Evolutionary conservation across 176 grass and related monocot genomes (phyloP).

Genomic region (Oropetium thomaeum): DNA sequence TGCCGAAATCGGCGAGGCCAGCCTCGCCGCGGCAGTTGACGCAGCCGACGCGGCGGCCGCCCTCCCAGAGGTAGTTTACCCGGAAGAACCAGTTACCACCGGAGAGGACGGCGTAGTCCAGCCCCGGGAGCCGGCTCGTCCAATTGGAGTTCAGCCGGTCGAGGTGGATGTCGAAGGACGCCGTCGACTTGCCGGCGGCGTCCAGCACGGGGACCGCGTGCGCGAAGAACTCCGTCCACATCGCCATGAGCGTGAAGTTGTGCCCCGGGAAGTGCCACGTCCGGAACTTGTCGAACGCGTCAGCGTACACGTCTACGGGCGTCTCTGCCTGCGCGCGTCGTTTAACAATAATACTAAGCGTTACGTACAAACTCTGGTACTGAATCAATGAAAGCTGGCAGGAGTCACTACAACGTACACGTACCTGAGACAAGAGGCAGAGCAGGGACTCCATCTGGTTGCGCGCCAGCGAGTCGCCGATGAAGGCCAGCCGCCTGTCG

Average conservation of each 20-base stretch:
- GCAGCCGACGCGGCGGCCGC: slow-evolving; percentile 38
- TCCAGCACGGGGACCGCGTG: slow-evolving; percentile 11
- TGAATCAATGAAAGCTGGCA: background rate
- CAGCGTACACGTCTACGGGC: slow-evolving; percentile 34
- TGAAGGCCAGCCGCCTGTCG: slow-evolving; percentile 62
- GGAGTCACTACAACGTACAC: background rate
- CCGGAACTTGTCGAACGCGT: slow-evolving; percentile 37
- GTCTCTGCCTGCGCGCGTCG: slow-evolving; percentile 54
- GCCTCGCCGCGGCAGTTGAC: slow-evolving; percentile 36
- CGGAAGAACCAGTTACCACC: slow-evolving; percentile 75
- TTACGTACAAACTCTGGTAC: background rate
- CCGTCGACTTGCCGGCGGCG: slow-evolving; percentile 30
- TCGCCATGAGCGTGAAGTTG: slow-evolving; percentile 61
- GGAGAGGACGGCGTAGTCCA: slow-evolving; percentile 59
- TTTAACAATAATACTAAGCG: too few relatives aligned
- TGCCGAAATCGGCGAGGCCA: slow-evolving; percentile 16
- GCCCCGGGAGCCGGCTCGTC: slow-evolving; percentile 34
- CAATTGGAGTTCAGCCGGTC: slow-evolving; percentile 50
- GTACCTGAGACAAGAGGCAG: slow-evolving; percentile 59
- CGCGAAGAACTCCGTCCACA: slow-evolving; percentile 74
- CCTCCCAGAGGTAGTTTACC: slow-evolving; percentile 48
- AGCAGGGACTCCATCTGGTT: slow-evolving; percentile 71
- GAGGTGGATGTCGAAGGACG: slow-evolving; percentile 64
- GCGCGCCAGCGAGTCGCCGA: slow-evolving; percentile 75
- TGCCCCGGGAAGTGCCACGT: slow-evolving; percentile 59